Evolutionary conservation across 192 early-diverging fungal genomes (phyloP), one percentile per base, ranked within the genome.

Genomic region (Backusella tuberculispora): DNA sequence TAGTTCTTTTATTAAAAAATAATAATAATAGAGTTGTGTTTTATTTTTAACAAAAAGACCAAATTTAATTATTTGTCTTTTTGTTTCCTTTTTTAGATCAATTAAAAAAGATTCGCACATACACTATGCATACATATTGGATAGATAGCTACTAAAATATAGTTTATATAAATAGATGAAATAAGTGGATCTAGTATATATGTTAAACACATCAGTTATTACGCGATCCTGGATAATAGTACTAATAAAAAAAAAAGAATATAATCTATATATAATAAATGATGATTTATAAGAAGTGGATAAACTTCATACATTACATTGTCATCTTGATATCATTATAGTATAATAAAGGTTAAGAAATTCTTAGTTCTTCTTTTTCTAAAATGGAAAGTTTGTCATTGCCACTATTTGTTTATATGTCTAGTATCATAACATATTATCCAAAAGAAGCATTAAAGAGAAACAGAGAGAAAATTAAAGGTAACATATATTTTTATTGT

Each of bases 61-160:
- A 53, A 19, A 53, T 53, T 53, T 53, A 53, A 17, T 53, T 53
- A 53, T 53, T 53, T 53, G 19, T 53, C 50, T 19, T 53, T 53
- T 2, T 21, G 9, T 53, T 53, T 53, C 50, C 50, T 53, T 53
- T 34, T 53, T 53, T 9, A 5, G 50, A 53, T 53, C n/a, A 53
- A 53, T 34, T 2, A 8, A 6, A 6, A 19, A 53, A 53, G 50
- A 17, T 19, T 53, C 19, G 50, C 19, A 19, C n/a, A n/a, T 19
- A 7, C 19, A 34, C 29, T 34, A 0, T 34, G 29, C 29, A 34
- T 34, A 34, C 29, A 34, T 34, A 34, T 34, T 34, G 29, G 29
- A 34, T 34, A 34, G 29, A 34, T 34, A 34, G 29, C 29, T 34
- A 34, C 29, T 34, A 34, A 34, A 34, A 2, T 34, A 34, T 34